Evolutionary conservation across 257 asterid genomes (phyloP).

Genomic region (Perilla frutescens): DNA sequence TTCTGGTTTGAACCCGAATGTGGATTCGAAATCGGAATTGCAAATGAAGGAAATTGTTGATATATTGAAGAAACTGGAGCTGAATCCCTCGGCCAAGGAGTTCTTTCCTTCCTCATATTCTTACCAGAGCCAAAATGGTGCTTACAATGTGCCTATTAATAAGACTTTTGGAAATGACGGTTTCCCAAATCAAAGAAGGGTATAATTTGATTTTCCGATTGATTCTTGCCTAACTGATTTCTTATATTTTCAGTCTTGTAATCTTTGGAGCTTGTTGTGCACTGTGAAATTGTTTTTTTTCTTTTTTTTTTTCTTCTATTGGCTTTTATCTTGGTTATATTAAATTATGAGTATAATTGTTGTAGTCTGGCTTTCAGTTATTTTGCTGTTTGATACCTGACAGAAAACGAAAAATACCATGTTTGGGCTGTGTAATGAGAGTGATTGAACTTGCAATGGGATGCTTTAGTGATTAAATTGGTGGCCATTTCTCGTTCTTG

Average conservation of each 20-base stretch:
- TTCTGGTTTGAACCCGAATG: slow-evolving; percentile 50
- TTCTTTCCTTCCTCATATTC: slow-evolving; percentile 75
- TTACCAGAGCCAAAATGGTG: slow-evolving; percentile 54
- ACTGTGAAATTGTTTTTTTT: background rate
- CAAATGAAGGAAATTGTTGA: slow-evolving; percentile 73
- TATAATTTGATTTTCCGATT: slow-evolving; percentile 39
- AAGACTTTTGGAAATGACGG: slow-evolving; percentile 60
- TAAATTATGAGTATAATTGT: slow-evolving; percentile 9
- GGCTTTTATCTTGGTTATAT: slow-evolving; percentile 25
- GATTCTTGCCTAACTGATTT: background rate
- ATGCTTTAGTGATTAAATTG: background rate
- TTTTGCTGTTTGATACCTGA: background rate
- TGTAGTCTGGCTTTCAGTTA: slow-evolving; percentile 13
- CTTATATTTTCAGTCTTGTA: background rate
- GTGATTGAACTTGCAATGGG: slow-evolving; percentile 4
- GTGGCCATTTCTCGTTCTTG: slow-evolving; percentile 4
- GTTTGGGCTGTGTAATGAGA: slow-evolving; percentile 22
- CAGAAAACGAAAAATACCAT: slow-evolving; percentile 11
- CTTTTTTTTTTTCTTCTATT: background rate
- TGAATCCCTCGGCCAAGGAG: slow-evolving; percentile 94
- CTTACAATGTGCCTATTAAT: slow-evolving; percentile 46
- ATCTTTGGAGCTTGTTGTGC: slow-evolving; percentile 17
- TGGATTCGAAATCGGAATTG: slow-evolving; percentile 63
- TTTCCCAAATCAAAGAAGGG: slow-evolving; percentile 68
- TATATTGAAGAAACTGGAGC: slow-evolving; percentile 71